Evolutionary conservation across 164 flowering plant genomes (phyloP).

Genomic region (Euptelea pleiosperma): DNA sequence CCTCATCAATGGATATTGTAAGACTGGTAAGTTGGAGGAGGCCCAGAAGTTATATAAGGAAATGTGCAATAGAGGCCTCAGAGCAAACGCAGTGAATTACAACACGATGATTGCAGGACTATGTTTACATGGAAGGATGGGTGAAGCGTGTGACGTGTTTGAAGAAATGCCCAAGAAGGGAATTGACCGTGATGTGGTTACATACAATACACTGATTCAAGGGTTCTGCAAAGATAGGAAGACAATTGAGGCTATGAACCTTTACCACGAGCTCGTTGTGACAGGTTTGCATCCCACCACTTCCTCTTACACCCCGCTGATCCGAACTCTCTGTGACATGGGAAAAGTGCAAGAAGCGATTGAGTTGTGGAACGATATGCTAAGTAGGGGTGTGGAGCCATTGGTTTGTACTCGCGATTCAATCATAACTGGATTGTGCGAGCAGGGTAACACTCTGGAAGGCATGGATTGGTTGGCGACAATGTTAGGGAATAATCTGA

Average conservation of each 20-base stretch:
- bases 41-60: constrained; percentile 45
- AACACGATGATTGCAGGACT: constrained; percentile 52
- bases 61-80: constrained; percentile 50
- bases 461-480: constrained; percentile 43
- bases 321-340: constrained; percentile 37
- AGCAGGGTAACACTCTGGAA: constrained; percentile 30
- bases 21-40: constrained; percentile 31
- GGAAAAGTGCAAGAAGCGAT: constrained; percentile 41
- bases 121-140: constrained; percentile 36
- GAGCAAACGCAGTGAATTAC: constrained; percentile 37
- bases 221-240: constrained; percentile 48
- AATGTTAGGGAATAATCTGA: constrained; percentile 38
- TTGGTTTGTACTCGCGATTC: constrained; percentile 24
- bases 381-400: constrained; percentile 36
- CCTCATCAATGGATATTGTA: constrained; percentile 46
- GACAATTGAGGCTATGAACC: constrained; percentile 24
- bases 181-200: constrained; percentile 32
- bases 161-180: constrained; percentile 52
- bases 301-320: constrained; percentile 40
- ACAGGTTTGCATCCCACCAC: constrained; percentile 43
- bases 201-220: constrained; percentile 49
- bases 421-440: constrained; percentile 45
- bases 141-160: constrained; percentile 42
- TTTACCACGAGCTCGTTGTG: constrained; percentile 36
- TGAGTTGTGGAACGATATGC: constrained; percentile 43